A percentile compares a stretch with the other conserved stretches of the same genome.
phyloP scores from a whole-genome alignment of 129 eudicot genomes.

The Glebionis coronaria region DNA sequence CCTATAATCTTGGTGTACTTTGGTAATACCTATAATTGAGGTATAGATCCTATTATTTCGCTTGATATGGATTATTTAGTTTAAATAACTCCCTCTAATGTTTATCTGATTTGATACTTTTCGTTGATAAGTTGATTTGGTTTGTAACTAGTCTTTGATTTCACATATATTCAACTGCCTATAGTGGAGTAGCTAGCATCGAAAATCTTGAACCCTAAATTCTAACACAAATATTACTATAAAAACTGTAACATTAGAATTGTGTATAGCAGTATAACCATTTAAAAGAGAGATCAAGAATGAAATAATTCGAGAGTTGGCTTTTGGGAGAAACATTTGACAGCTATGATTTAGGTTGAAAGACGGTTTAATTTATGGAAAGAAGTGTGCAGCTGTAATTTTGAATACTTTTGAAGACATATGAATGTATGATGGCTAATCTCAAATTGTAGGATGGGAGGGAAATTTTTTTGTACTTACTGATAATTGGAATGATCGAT shows the following conservation, averaged over 20 bases:
- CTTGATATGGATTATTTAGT: neutral
- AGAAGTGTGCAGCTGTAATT: neutral
- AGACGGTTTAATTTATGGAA: neutral
- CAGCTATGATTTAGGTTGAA: slow-evolving; percentile 2
- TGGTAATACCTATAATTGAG: neutral
- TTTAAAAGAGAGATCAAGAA: neutral
- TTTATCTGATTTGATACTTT: neutral
- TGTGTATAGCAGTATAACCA: neutral
- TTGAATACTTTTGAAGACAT: neutral
- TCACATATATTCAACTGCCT: neutral
- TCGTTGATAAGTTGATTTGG: neutral
- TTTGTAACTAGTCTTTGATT: slow-evolving; percentile 1
- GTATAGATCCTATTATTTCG: neutral
- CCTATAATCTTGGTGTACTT: neutral
- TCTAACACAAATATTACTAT: slow-evolving; percentile 4
- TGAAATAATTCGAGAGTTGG: too few species aligned
- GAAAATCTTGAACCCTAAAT: neutral
- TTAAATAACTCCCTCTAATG: neutral
- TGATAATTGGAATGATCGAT: neutral
- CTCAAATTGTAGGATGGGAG: neutral
- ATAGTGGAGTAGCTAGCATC: neutral
- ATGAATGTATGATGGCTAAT: neutral
- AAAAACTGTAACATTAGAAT: neutral
- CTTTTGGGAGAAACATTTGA: neutral
- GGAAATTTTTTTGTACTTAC: neutral